A percentile compares a stretch with the other conserved stretches of the same genome.
phyloP scores from a whole-genome alignment of 441 rosid species.

The Iberis amara region DNA sequence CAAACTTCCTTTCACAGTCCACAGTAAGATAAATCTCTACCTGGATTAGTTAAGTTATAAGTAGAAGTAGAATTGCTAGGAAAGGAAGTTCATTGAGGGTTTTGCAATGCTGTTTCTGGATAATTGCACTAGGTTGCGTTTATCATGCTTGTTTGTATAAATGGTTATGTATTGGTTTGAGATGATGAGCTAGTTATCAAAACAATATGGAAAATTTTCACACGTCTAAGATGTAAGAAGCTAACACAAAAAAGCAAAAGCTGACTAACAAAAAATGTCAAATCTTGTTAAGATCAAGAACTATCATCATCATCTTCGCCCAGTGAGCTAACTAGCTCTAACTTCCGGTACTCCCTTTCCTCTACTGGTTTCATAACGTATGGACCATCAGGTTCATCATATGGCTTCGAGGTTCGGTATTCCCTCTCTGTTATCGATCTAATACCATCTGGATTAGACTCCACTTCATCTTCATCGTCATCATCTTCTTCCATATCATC shows the following conservation, averaged over 20 bases:
- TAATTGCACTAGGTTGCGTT: slow-evolving; percentile 33
- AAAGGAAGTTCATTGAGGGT: slow-evolving; percentile 11
- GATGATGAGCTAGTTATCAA: slow-evolving; percentile 4
- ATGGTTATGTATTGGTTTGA: not conserved
- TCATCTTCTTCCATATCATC: slow-evolving; percentile 50
- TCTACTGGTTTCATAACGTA: slow-evolving; percentile 61
- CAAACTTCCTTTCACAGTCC: slow-evolving; percentile 44
- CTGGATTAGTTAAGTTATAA: slow-evolving; percentile 38
- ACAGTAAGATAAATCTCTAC: slow-evolving; percentile 52
- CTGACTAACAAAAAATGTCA: slow-evolving; percentile 11
- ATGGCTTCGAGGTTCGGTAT: slow-evolving; percentile 42
- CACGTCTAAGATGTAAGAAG: slow-evolving; percentile 16
- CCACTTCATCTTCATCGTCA: slow-evolving; percentile 54
- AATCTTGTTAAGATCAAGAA: slow-evolving; percentile 18
- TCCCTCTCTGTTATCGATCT: slow-evolving; percentile 59
- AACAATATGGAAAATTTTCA: slow-evolving; percentile 9
- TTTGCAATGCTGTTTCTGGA: slow-evolving; percentile 64
- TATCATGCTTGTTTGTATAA: not conserved
- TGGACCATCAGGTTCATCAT: slow-evolving; percentile 40
- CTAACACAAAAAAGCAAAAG: not conserved
- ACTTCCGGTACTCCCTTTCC: slow-evolving; percentile 49
- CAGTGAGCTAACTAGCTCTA: slow-evolving; percentile 34
- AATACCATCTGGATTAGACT: slow-evolving; percentile 50
- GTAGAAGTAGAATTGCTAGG: slow-evolving; percentile 20
- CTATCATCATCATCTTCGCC: slow-evolving; percentile 31